phyloP scores from a whole-genome alignment of 805 yeast species.

The Nakazawaea ambrosiae region DNA sequence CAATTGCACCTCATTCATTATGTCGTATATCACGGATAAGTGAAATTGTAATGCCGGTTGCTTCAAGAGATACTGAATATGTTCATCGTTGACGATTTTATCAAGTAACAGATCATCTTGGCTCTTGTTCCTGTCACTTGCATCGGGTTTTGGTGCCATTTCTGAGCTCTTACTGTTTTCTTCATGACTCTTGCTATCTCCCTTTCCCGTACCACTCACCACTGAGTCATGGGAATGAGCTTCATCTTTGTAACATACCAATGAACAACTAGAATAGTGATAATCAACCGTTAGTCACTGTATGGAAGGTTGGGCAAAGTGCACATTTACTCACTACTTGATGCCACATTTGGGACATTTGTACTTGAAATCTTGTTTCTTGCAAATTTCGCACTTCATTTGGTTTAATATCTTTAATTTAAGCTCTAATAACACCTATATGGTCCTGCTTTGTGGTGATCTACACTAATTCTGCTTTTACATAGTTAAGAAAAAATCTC shows the following conservation, averaged over 20 bases:
- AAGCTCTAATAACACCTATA: too few species aligned
- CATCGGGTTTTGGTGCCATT: neutral
- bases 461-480: too few species aligned
- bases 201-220: neutral
- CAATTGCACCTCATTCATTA: constrained; percentile 38
- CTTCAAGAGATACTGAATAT: constrained; percentile 37
- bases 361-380: constrained; percentile 28
- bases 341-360: constrained; percentile 42
- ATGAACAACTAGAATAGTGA: constrained; percentile 46
- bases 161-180: constrained; percentile 8
- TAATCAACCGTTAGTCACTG: too few species aligned
- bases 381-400: constrained; percentile 27
- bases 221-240: constrained; percentile 25
- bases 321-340: constrained; percentile 24
- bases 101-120: constrained; percentile 18
- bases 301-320: too few species aligned
- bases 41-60: constrained; percentile 54
- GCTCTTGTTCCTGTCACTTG: neutral
- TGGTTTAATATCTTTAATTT: too few species aligned
- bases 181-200: neutral
- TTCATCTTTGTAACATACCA: constrained; percentile 51
- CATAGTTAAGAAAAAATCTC: too few species aligned
- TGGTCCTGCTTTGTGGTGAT: too few species aligned
- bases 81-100: constrained; percentile 31
- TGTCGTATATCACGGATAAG: constrained; percentile 37